Evolutionary conservation across 1,284 basidiomycete genomes (phyloP).

Genomic region (Ceratobasidium papillatum): DNA sequence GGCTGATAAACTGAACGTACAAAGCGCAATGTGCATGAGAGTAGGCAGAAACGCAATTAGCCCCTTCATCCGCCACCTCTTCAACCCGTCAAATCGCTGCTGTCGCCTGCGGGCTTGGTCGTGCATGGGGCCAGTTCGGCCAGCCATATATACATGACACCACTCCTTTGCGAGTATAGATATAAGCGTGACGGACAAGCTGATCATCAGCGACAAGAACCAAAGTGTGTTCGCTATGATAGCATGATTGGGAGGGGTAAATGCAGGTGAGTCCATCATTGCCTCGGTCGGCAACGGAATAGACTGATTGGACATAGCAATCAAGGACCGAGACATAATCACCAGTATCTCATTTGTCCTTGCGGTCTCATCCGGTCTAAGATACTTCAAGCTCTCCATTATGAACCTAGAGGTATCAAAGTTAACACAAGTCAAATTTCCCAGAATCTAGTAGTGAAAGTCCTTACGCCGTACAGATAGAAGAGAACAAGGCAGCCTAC

Average conservation of each 20-base stretch:
- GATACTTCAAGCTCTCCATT: neutral
- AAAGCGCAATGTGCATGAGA: neutral
- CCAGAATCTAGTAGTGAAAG: too few species aligned
- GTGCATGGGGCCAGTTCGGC: neutral
- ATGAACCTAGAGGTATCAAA: slow-evolving; percentile 3
- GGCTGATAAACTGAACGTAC: neutral
- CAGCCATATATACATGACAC: slow-evolving; percentile 12
- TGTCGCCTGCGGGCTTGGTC: neutral
- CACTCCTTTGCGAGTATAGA: slow-evolving; percentile 16
- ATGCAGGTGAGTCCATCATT: neutral
- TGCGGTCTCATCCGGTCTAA: neutral
- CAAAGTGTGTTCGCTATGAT: neutral
- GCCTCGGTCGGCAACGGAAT: neutral
- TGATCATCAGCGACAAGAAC: slow-evolving; percentile 12
- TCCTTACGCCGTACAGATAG: slow-evolving; percentile 11
- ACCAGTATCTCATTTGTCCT: neutral
- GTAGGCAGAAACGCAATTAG: neutral
- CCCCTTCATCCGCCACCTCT: slow-evolving; percentile 1
- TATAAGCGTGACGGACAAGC: neutral
- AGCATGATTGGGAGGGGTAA: neutral
- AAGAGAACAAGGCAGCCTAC: slow-evolving; percentile 1
- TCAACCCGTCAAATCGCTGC: neutral
- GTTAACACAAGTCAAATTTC: too few species aligned
- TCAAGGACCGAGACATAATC: neutral
- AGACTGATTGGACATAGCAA: neutral